Evolutionary conservation across 2,329 filamentous ascomycete genomes (phyloP), one percentile per base, ranked within the genome.

Genomic region (Hortaea sp.): DNA sequence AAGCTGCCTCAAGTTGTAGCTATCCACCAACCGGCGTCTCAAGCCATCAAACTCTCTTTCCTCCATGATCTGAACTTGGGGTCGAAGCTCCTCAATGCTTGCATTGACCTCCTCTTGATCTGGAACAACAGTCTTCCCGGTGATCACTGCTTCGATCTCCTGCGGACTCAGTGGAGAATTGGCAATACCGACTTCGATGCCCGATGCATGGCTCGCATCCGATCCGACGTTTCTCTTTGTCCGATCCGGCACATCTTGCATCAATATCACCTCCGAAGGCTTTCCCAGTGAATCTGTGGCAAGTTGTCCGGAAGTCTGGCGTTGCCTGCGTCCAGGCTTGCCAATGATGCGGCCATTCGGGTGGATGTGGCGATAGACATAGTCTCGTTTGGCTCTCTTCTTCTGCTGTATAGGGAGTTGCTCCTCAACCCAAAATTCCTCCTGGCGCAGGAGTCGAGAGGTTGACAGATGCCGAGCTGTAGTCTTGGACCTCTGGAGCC

Each of bases 11-110:
- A 48, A 42, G 28, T 53, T 61, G 47, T 60, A 62, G 28, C 54
- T 43, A 5, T 53, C 44, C 10, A 53, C 29, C 13, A 63, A 47
- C 29, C 43, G 45, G 32, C 54, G 37, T 6, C 48, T 38, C 30
- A 60, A 48, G 10, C 32, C 31, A 2, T 56, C 43, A 30, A 53
- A 60, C 6, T 52, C 43, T 2, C 49, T n/a, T 9, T 55, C 34
- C 5, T 57, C 56, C 7, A 61, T 12, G n/a, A 57, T 43, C 1
- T 51, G 52, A 9, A 42, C 42, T 6, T 53, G 29, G 11, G 58
- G 58, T 30, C 53, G 52, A 29, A 61, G 30, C 5, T 42, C 45
- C 6, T 62, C 56, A 13, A 63, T 61, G 5, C 59, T 60, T 6
- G 53, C 50, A 37, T 56, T 52, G 29, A 60, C 51, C 39, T 61